A percentile compares a stretch with the other conserved stretches of the same genome.
Conservation (phyloP, 2,329 filamentous ascomycete genomes). For the Alternaria brassicicola region DNA sequence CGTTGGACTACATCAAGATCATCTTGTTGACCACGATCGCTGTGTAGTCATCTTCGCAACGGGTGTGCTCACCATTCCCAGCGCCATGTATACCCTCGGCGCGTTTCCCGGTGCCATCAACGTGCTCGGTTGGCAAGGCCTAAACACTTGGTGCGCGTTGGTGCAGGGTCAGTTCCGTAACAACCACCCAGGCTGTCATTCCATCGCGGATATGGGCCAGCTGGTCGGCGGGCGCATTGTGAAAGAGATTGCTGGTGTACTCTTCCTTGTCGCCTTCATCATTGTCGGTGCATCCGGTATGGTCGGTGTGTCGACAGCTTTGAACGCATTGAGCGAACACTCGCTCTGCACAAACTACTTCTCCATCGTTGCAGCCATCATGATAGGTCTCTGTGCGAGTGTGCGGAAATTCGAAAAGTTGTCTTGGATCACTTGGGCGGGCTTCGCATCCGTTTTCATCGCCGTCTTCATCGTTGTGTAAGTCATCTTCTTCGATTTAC, state of each 20-base stretch:
- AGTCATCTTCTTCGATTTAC: background rate
- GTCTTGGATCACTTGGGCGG: slow-evolving; percentile 67
- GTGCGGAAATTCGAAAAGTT: slow-evolving; percentile 67
- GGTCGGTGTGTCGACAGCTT: slow-evolving; percentile 63
- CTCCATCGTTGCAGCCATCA: slow-evolving; percentile 61
- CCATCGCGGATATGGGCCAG: slow-evolving; percentile 64
- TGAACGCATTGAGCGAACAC: slow-evolving; percentile 67
- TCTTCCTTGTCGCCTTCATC: slow-evolving; percentile 65
- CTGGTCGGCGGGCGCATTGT: slow-evolving; percentile 60
- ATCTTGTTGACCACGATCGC: background rate
- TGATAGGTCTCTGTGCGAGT: slow-evolving; percentile 58
- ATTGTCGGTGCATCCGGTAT: slow-evolving; percentile 65
- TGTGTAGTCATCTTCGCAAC: slow-evolving; percentile 55
- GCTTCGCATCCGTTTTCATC: slow-evolving; percentile 63
- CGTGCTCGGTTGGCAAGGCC: slow-evolving; percentile 55
- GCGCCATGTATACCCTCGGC: slow-evolving; percentile 56
- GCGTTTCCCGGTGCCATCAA: slow-evolving; percentile 56
- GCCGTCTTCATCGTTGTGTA: slow-evolving; percentile 63
- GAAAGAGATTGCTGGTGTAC: slow-evolving; percentile 58
- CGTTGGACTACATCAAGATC: background rate
- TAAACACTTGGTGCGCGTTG: slow-evolving; percentile 59
- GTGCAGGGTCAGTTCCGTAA: slow-evolving; percentile 61
- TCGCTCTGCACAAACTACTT: slow-evolving; percentile 66
- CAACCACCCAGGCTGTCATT: slow-evolving; percentile 58
- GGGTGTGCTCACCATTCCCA: slow-evolving; percentile 58